These are phyloP conservation scores for Schwanniomyces occidentalis DNA, from an alignment of 805 yeast genomes.

Conservation along the genomic window DNA sequence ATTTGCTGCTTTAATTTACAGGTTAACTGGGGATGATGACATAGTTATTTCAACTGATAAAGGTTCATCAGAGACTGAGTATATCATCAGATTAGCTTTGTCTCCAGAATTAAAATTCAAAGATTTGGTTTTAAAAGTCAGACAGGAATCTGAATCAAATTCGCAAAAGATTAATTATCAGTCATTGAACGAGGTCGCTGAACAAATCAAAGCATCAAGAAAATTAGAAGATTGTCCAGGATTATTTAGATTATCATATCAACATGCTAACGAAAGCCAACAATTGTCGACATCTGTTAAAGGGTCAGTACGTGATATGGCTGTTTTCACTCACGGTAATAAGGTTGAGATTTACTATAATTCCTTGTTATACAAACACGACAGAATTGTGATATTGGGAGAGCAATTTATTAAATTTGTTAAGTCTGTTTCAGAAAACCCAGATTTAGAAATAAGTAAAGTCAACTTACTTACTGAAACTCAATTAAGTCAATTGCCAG, in stretches of 20 bases:
- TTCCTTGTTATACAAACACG: constrained; percentile 67
- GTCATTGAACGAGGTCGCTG: constrained; percentile 56
- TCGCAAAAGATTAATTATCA: constrained; percentile 40
- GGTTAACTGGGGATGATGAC: constrained; percentile 94
- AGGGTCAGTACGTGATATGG: constrained; percentile 66
- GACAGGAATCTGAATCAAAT: constrained; percentile 37
- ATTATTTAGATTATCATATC: constrained; percentile 61
- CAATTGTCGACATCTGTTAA: constrained; percentile 47
- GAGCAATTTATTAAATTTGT: constrained; percentile 70
- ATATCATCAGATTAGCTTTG: constrained; percentile 63
- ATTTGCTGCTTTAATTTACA: constrained; percentile 67
- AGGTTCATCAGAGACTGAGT: constrained; percentile 34
- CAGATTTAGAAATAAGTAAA: constrained; percentile 51
- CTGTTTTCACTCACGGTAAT: constrained; percentile 43
- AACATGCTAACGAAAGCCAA: constrained; percentile 40
- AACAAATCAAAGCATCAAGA: constrained; percentile 48
- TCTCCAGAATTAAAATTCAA: constrained; percentile 55
- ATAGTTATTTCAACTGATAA: constrained; percentile 76
- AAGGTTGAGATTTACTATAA: constrained; percentile 62
- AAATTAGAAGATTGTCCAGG: constrained; percentile 60
- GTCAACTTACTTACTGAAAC: constrained; percentile 68
- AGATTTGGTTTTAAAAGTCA: constrained; percentile 50
- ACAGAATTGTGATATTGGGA: constrained; percentile 65
- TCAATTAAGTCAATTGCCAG: constrained; percentile 68
- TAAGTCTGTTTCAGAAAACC: constrained; percentile 31